phyloP scores from a whole-genome alignment of 495 filamentous ascomycete species.

The Aspergillus asperescens region DNA sequence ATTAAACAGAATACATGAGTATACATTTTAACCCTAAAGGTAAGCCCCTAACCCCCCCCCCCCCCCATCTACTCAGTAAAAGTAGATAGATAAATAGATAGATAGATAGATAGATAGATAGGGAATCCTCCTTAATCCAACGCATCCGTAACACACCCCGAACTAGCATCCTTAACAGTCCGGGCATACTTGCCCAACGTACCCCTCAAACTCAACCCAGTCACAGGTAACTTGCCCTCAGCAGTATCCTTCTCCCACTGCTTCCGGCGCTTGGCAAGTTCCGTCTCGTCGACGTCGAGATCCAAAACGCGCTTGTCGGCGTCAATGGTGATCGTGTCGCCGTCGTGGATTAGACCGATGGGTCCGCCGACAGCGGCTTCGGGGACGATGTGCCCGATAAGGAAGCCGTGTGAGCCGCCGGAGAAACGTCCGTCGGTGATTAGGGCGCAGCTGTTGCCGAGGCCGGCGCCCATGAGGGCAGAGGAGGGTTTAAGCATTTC shows the following conservation, averaged over 20 bases:
- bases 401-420: constrained; percentile 40
- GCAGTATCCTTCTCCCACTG: constrained; percentile 39
- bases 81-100: too few relatives aligned
- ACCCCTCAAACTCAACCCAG: constrained; percentile 54
- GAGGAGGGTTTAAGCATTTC: constrained; percentile 80
- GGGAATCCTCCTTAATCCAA: constrained; percentile 13
- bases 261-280: constrained; percentile 59
- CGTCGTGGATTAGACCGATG: constrained; percentile 45
- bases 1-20: background rate
- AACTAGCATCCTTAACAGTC: constrained; percentile 44
- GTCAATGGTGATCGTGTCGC: constrained; percentile 48
- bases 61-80: too few relatives aligned
- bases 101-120: too few relatives aligned
- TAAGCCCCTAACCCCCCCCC: background rate
- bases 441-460: constrained; percentile 57
- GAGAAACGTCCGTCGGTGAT: constrained; percentile 40
- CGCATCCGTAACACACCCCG: constrained; percentile 22
- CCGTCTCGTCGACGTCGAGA: constrained; percentile 41
- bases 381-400: constrained; percentile 47
- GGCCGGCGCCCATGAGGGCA: constrained; percentile 78
- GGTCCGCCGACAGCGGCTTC: constrained; percentile 51
- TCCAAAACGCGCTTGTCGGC: constrained; percentile 42
- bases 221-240: constrained; percentile 24
- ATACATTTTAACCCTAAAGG: too few relatives aligned
- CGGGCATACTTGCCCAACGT: constrained; percentile 77